phyloP scores from a whole-genome alignment of 331 rosid genomes.

The Rhamnella rubrinervis region DNA sequence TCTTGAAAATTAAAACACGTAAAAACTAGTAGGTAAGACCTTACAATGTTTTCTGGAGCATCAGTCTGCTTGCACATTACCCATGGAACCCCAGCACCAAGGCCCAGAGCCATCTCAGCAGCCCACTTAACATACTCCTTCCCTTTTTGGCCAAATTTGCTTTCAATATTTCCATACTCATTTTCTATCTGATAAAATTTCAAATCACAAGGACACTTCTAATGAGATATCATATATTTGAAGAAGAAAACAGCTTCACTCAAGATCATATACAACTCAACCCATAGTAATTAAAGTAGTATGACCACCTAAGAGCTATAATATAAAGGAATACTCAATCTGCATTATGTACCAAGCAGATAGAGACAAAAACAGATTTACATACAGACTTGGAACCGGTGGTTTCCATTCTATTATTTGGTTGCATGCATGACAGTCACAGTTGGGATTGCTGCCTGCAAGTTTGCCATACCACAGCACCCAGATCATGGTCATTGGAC shows the following conservation, averaged over 20 bases:
- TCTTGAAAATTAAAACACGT: constrained; percentile 1
- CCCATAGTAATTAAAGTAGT: constrained; percentile 9
- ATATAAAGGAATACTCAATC: background rate
- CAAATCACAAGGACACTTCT: constrained; percentile 15
- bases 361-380: constrained; percentile 3
- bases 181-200: constrained; percentile 78
- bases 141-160: constrained; percentile 69
- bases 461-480: background rate
- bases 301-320: constrained; percentile 14
- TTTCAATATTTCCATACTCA: constrained; percentile 90
- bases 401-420: background rate
- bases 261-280: constrained; percentile 15
- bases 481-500: background rate
- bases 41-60: constrained; percentile 82
- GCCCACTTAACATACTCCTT: constrained; percentile 92
- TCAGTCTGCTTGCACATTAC: constrained; percentile 96
- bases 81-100: constrained; percentile 98
- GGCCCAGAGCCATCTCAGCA: constrained; percentile 83
- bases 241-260: constrained; percentile 21
- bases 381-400: background rate
- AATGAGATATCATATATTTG: constrained; percentile 29
- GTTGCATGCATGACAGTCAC: constrained; percentile 9
- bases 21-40: constrained; percentile 5
- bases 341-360: constrained; percentile 16
- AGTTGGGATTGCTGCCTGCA: constrained; percentile 8